A percentile compares a stretch with the other conserved stretches of the same genome.
These are phyloP conservation scores for Rhododendron henanense DNA, from an alignment of 148 eudicot genomes.

Conservation along the genomic window DNA sequence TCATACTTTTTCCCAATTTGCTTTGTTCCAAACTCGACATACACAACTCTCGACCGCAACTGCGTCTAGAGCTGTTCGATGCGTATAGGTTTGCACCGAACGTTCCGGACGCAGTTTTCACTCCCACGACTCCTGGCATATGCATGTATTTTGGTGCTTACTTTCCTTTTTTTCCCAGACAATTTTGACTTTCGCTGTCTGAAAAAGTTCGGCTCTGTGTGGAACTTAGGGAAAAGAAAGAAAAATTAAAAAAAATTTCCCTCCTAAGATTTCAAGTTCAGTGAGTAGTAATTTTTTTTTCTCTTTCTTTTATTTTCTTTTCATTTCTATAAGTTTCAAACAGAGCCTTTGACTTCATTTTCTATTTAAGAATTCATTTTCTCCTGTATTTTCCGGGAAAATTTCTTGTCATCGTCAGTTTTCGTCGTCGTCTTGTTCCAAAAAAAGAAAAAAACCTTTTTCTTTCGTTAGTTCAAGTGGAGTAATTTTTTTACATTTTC, in stretches of 20 bases:
- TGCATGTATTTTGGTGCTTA: background rate
- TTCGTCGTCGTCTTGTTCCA: background rate
- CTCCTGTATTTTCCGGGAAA: conserved; percentile 2
- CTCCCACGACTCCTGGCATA: too few relatives aligned
- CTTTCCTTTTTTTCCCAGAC: background rate
- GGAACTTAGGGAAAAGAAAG: too few relatives aligned
- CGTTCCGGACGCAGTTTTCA: too few relatives aligned
- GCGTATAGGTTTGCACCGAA: too few relatives aligned
- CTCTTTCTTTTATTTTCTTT: too few relatives aligned
- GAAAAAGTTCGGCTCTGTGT: background rate
- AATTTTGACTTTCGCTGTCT: background rate
- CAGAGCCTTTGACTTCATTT: background rate
- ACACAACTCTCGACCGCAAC: too few relatives aligned
- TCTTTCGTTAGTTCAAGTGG: background rate
- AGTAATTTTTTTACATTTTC: background rate
- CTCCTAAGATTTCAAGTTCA: too few relatives aligned
- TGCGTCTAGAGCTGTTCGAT: too few relatives aligned
- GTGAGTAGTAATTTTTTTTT: too few relatives aligned
- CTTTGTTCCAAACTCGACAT: background rate
- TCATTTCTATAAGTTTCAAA: too few relatives aligned
- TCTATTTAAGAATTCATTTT: background rate
- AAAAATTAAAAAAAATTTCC: too few relatives aligned
- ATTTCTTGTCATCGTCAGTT: background rate
- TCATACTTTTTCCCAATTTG: background rate
- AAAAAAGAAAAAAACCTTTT: background rate